A percentile compares a stretch with the other conserved stretches of the same genome.
These are phyloP conservation scores for Metarhizium album DNA, from an alignment of 2,329 filamentous ascomycete genomes.

Conservation along the genomic window DNA sequence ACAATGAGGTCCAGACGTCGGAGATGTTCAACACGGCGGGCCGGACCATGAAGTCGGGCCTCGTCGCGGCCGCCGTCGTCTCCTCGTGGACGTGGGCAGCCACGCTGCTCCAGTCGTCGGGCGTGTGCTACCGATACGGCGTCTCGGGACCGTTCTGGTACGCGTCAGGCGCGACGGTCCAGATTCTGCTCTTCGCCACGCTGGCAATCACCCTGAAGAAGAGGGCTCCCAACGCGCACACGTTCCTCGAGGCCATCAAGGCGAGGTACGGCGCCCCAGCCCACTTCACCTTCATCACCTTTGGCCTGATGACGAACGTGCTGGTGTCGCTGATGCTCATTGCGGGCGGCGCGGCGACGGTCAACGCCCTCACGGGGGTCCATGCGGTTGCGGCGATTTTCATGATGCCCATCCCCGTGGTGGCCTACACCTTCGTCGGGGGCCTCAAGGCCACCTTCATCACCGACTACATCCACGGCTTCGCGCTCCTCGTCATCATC, in stretches of 20 bases:
- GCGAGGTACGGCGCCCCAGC: slow-evolving; percentile 64
- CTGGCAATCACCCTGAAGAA: slow-evolving; percentile 84
- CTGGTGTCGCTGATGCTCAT: slow-evolving; percentile 83
- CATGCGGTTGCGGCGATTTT: slow-evolving; percentile 59
- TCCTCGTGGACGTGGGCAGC: slow-evolving; percentile 92
- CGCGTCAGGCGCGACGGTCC: slow-evolving; percentile 64
- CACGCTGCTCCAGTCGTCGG: slow-evolving; percentile 66
- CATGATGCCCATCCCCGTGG: slow-evolving; percentile 21
- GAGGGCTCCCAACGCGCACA: slow-evolving; percentile 77
- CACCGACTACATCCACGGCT: slow-evolving; percentile 78
- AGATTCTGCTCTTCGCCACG: slow-evolving; percentile 83
- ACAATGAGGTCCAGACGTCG: slow-evolving; percentile 67
- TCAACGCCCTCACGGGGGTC: slow-evolving; percentile 30
- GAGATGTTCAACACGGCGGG: slow-evolving; percentile 91
- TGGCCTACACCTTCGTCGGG: slow-evolving; percentile 65
- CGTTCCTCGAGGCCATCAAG: slow-evolving; percentile 71
- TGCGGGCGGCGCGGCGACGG: slow-evolving; percentile 61
- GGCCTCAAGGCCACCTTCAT: slow-evolving; percentile 83
- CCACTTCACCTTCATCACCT: slow-evolving; percentile 71
- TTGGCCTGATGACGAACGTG: slow-evolving; percentile 76
- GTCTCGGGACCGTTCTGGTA: slow-evolving; percentile 52
- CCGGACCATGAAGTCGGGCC: slow-evolving; percentile 76
- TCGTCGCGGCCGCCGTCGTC: slow-evolving; percentile 83
- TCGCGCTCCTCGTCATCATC: slow-evolving; percentile 76
- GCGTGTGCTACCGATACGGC: slow-evolving; percentile 75